Conservation (phyloP, 768 basidiomycete genomes). For the Kockovaella imperatae region DNA sequence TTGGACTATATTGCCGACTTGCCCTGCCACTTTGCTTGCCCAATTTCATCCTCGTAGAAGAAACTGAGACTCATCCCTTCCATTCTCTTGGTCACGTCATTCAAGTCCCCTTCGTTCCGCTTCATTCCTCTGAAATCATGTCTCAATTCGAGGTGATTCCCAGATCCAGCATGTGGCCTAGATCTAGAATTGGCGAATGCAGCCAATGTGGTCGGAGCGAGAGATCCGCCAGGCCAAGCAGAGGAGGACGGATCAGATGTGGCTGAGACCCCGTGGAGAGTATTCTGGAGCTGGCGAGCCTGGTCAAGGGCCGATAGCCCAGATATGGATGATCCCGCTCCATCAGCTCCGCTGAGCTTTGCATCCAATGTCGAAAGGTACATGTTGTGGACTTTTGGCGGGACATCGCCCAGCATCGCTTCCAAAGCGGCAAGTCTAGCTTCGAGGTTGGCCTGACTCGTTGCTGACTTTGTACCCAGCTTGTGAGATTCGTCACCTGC, state of each 20-base stretch:
- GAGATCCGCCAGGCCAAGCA: not conserved
- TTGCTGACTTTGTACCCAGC: not conserved
- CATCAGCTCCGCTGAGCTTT: slow-evolving; percentile 31
- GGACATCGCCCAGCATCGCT: slow-evolving; percentile 44
- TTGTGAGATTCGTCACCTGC: not conserved
- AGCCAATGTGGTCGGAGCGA: slow-evolving; percentile 4
- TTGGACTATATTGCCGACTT: slow-evolving; percentile 3
- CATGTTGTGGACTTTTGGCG: slow-evolving; percentile 45
- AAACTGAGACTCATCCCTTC: slow-evolving; percentile 45
- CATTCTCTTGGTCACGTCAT: slow-evolving; percentile 40
- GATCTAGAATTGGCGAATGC: not conserved
- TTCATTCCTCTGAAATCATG: slow-evolving; percentile 1
- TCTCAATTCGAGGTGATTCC: not conserved
- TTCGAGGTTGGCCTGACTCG: slow-evolving; percentile 30
- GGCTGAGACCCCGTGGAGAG: not conserved
- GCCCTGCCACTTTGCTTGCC: slow-evolving; percentile 46
- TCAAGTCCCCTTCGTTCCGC: slow-evolving; percentile 23
- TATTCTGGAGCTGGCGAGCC: slow-evolving; percentile 10
- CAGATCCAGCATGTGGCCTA: not conserved
- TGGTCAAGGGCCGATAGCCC: no score
- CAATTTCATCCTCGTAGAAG: slow-evolving; percentile 47
- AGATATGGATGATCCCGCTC: no score
- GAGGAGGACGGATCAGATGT: not conserved
- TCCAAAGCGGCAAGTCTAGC: slow-evolving; percentile 43
- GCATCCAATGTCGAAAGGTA: slow-evolving; percentile 43